Conservation (phyloP, 2,329 filamentous ascomycete species). For the Aspergillus tubingensis region DNA sequence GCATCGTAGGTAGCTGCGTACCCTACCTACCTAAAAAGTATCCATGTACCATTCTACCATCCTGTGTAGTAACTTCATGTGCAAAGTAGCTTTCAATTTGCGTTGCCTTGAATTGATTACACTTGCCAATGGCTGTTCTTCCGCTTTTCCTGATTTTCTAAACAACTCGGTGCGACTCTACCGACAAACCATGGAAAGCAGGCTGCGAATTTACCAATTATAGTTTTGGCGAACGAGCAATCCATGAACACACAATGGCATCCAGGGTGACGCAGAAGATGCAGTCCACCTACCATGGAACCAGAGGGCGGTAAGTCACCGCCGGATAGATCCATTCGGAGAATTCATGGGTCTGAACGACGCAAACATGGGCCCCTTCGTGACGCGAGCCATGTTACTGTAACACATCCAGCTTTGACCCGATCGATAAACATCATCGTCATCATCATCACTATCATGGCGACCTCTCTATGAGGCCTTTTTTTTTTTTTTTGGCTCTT, state of each 20-base stretch:
- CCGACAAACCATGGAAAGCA: not conserved
- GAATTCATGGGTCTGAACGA: slow-evolving; percentile 1
- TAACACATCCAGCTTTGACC: not conserved
- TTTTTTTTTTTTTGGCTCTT: not conserved
- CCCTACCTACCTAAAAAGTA: too few relatives aligned
- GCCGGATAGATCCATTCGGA: slow-evolving; percentile 16
- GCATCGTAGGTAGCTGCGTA: not conserved
- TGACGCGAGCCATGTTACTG: not conserved
- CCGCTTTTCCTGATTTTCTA: not conserved
- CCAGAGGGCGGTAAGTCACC: slow-evolving; percentile 17
- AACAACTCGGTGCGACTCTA: not conserved
- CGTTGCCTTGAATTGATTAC: not conserved
- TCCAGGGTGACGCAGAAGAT: slow-evolving; percentile 14
- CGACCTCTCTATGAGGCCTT: not conserved
- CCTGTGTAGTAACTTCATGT: too few relatives aligned
- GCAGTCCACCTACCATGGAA: slow-evolving; percentile 12
- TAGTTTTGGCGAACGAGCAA: slow-evolving; percentile 10
- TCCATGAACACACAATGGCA: slow-evolving; percentile 11
- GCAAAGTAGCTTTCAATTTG: too few relatives aligned
- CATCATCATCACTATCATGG: too few relatives aligned
- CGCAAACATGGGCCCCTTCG: not conserved
- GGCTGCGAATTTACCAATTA: slow-evolving; percentile 1
- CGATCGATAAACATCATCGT: not conserved
- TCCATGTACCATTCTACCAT: too few relatives aligned
- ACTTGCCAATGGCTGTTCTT: not conserved